Evolutionary conservation across 2,329 filamentous ascomycete genomes (phyloP), one percentile per base, ranked within the genome.

Genomic region (Aspergillus proliferans): DNA sequence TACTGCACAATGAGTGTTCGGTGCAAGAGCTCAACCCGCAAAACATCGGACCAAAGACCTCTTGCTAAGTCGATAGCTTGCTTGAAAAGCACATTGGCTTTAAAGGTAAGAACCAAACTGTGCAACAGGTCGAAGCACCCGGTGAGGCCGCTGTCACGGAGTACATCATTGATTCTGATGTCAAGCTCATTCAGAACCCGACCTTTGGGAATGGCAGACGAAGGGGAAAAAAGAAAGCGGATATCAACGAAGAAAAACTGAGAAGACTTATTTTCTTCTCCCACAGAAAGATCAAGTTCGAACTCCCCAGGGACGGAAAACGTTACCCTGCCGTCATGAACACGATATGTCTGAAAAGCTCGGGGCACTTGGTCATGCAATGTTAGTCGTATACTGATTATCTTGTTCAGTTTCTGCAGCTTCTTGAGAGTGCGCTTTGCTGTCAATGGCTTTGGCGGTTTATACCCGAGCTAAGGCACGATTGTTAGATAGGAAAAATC

Each of bases 181-280:
- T 95, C 88, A 26, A 96, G 71, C 49, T 82, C 80, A 33, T 75
- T 72, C 47, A 85, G 80, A 41, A 94, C 70, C 3, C 74, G 73
- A 22, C 85, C 81, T 45, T 73, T 69, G 0, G 85, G 76, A 6
- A 94, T 70, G 0, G 86, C 78, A 0, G 78, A 73, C 6, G 83
- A 77, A 1, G 92, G 92, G 7, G 75, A 77, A 65, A 95, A 98
- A 12, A 84, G 73, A 58, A 95, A 90, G 51, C 91, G 83, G 60
- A 97, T 84, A 66, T 97, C 91, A 53, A 97, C 87, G 64, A 97
- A 95, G 77, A 87, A 96, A 64, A 95, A 94, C 60, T 94, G 91
- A 47, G 87, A 86, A 28, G 83, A 76, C 15, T 84, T 81, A 56
- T 93, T 86, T 63, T 97, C 91, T 58, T 91, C 86, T 15, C 87